These are phyloP conservation scores for Ganoderma lucidum DNA, from an alignment of 1,284 basidiomycete species.

Conservation along the genomic window DNA sequence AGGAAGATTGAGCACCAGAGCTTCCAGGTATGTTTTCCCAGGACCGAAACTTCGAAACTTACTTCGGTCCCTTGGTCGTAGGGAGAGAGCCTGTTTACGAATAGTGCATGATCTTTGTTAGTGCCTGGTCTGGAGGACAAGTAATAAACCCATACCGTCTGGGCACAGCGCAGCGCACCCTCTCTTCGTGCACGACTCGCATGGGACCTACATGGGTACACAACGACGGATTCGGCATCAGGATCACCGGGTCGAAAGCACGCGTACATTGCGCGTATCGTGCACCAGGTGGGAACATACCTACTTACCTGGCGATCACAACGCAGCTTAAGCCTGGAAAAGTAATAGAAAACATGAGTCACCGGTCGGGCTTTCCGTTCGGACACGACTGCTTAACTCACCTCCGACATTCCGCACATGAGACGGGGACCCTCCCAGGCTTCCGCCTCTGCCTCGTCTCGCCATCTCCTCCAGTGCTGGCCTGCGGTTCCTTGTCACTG, in stretches of 20 bases:
- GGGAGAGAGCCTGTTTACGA: slow-evolving; percentile 57
- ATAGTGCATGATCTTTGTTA: background rate
- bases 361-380: slow-evolving; percentile 13
- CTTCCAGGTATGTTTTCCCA: background rate
- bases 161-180: slow-evolving; percentile 78
- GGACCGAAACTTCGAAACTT: slow-evolving; percentile 1
- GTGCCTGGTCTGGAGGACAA: background rate
- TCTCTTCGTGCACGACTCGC: slow-evolving; percentile 73
- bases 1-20: background rate
- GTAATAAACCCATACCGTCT: slow-evolving; percentile 54
- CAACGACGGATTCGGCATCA: background rate
- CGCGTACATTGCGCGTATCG: background rate
- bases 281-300: slow-evolving; percentile 6
- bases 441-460: slow-evolving; percentile 45
- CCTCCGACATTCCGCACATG: slow-evolving; percentile 77
- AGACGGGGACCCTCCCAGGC: slow-evolving; percentile 63
- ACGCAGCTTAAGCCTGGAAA: slow-evolving; percentile 66
- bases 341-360: slow-evolving; percentile 4
- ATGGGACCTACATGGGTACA: slow-evolving; percentile 27
- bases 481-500: slow-evolving; percentile 27
- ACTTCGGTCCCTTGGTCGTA: slow-evolving; percentile 60
- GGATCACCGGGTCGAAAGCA: background rate
- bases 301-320: slow-evolving; percentile 70
- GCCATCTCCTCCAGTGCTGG: slow-evolving; percentile 6
- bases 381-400: slow-evolving; percentile 36